Evolutionary conservation across 169 alveolate species (phyloP).

Genomic region (Perkinsus marinus): DNA sequence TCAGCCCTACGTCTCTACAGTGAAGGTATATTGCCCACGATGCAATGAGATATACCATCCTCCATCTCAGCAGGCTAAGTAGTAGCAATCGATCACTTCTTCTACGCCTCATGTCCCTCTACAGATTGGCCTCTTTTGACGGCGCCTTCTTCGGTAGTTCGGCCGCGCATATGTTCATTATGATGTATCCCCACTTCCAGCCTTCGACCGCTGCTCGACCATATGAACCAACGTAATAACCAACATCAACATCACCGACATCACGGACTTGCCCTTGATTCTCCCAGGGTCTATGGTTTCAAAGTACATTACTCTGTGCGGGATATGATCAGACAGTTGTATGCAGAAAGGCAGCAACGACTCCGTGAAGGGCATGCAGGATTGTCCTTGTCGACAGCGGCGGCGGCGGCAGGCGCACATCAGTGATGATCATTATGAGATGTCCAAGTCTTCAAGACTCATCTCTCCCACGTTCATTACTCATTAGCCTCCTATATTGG

Average conservation of each 20-base stretch:
- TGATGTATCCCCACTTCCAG: constrained; percentile 25
- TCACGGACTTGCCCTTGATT: not conserved
- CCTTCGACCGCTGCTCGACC: not conserved
- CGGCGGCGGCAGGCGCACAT: too few species aligned
- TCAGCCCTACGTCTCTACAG: constrained; percentile 34
- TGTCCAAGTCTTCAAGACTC: too few species aligned
- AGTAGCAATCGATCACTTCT: too few species aligned
- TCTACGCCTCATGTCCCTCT: not conserved
- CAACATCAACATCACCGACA: not conserved
- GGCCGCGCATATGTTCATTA: constrained; percentile 29
- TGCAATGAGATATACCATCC: constrained; percentile 31
- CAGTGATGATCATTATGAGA: too few species aligned
- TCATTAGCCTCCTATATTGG: not conserved
- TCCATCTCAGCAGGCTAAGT: not conserved
- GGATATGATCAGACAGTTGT: not conserved
- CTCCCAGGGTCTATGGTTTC: not conserved
- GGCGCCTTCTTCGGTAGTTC: constrained; percentile 55
- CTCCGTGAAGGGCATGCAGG: too few species aligned
- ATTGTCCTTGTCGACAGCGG: too few species aligned
- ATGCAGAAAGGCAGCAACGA: not conserved
- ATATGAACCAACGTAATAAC: not conserved
- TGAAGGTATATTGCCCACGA: constrained; percentile 35
- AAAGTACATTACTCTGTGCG: not conserved
- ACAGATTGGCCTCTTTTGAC: constrained; percentile 18
- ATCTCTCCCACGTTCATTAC: too few species aligned